These are phyloP conservation scores for Alternaria arborescens DNA, from an alignment of 2,329 filamentous ascomycete genomes.

Conservation along the genomic window DNA sequence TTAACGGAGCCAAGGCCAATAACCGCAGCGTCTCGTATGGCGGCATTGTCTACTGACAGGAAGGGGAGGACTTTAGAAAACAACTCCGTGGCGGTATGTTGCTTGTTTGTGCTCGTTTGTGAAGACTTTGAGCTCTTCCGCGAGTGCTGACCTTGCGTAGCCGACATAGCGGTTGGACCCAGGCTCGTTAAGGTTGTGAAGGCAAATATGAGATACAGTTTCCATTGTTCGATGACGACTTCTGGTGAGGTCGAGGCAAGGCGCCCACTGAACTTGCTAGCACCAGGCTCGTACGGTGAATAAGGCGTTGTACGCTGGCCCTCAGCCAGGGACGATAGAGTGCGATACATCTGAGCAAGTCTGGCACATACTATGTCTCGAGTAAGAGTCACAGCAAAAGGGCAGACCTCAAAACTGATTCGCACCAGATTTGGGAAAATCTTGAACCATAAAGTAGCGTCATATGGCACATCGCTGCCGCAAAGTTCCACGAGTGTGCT, in stretches of 20 bases:
- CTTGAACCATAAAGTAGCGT: slow-evolving; percentile 96
- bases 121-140: slow-evolving; percentile 81
- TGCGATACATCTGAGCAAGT: slow-evolving; percentile 90
- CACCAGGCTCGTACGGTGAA: slow-evolving; percentile 66
- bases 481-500: slow-evolving; percentile 92
- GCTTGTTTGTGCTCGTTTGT: slow-evolving; percentile 74
- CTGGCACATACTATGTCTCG: slow-evolving; percentile 92
- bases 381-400: slow-evolving; percentile 88
- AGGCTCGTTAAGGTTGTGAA: slow-evolving; percentile 93
- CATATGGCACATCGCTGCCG: slow-evolving; percentile 93
- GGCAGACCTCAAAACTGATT: slow-evolving; percentile 88
- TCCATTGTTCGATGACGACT: slow-evolving; percentile 95
- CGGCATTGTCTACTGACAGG: slow-evolving; percentile 78
- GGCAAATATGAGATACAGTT: slow-evolving; percentile 94
- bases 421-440: slow-evolving; percentile 95
- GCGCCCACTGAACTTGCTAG: slow-evolving; percentile 66
- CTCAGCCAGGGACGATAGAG: slow-evolving; percentile 81
- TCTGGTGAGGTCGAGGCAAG: slow-evolving; percentile 76
- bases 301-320: slow-evolving; percentile 59
- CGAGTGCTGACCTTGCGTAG: slow-evolving; percentile 73
- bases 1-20: slow-evolving; percentile 94
- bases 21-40: slow-evolving; percentile 89
- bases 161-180: slow-evolving; percentile 65
- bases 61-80: slow-evolving; percentile 93
- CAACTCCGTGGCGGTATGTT: slow-evolving; percentile 85